These are phyloP conservation scores for Hypoxylon sp. DNA, from an alignment of 2,329 filamentous ascomycete species.

Conservation along the genomic window DNA sequence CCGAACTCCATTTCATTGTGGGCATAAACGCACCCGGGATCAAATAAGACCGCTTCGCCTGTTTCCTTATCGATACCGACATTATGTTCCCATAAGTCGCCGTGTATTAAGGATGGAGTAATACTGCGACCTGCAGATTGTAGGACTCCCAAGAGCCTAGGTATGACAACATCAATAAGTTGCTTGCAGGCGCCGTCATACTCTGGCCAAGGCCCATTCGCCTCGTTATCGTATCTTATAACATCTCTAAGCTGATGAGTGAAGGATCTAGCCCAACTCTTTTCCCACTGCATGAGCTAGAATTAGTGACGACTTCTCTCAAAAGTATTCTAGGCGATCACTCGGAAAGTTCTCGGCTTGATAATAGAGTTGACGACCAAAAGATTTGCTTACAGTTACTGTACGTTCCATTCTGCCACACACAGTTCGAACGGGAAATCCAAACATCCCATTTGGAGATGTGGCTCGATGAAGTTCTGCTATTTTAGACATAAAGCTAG, in stretches of 20 bases:
- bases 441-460: conserved; percentile 42
- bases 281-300: conserved; percentile 21
- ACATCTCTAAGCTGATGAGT: conserved; percentile 45
- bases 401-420: conserved; percentile 32
- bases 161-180: conserved; percentile 35
- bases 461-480: conserved; percentile 36
- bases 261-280: conserved; percentile 43
- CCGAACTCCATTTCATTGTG: conserved; percentile 9
- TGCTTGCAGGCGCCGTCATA: conserved; percentile 33
- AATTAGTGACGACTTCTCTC: neutral
- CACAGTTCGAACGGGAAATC: conserved; percentile 35
- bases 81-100: conserved; percentile 1
- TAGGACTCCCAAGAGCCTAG: conserved; percentile 34
- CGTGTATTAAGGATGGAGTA: conserved; percentile 9
- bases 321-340: no score
- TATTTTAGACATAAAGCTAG: conserved; percentile 28
- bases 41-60: neutral
- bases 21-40: neutral
- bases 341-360: no score
- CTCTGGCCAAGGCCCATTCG: conserved; percentile 45
- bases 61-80: neutral
- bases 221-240: conserved; percentile 45
- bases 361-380: no score
- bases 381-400: conserved; percentile 8
- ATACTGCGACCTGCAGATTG: conserved; percentile 35